These are phyloP conservation scores for Vigna hirtella DNA, from an alignment of 306 rosid genomes.

Conservation along the genomic window DNA sequence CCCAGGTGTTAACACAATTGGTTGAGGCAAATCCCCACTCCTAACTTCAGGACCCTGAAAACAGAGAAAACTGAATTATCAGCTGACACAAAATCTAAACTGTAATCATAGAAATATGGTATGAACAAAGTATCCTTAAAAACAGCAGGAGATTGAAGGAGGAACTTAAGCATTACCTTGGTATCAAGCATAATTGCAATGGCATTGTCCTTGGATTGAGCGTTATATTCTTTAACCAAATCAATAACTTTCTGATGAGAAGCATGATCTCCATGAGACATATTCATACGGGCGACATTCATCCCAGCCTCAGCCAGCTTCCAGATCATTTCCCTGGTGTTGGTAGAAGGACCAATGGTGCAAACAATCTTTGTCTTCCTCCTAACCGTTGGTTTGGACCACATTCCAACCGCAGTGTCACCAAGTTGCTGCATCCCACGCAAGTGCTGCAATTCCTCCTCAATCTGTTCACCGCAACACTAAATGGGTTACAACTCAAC, in stretches of 20 bases:
- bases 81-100: constrained; percentile 5
- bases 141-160: neutral
- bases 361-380: constrained; percentile 98
- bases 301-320: constrained; percentile 97
- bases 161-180: constrained; percentile 58
- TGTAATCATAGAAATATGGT: neutral
- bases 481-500: constrained; percentile 5
- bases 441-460: constrained; percentile 61
- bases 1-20: constrained; percentile 63
- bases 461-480: constrained; percentile 54
- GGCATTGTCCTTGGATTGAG: constrained; percentile 71
- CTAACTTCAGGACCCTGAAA: constrained; percentile 95
- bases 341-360: constrained; percentile 95
- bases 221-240: constrained; percentile 93
- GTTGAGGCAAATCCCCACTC: constrained; percentile 94
- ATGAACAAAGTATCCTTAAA: constrained; percentile 5
- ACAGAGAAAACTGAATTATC: constrained; percentile 9
- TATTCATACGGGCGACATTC: constrained; percentile 96
- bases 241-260: constrained; percentile 97
- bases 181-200: constrained; percentile 98
- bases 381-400: constrained; percentile 83
- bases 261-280: constrained; percentile 98
- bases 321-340: constrained; percentile 96
- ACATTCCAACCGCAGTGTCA: constrained; percentile 70
- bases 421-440: constrained; percentile 64